A percentile compares a stretch with the other conserved stretches of the same genome.
Evolutionary conservation across 2,329 filamentous ascomycete species (phyloP).

Genomic region (Phyllosticta ampelicida): DNA sequence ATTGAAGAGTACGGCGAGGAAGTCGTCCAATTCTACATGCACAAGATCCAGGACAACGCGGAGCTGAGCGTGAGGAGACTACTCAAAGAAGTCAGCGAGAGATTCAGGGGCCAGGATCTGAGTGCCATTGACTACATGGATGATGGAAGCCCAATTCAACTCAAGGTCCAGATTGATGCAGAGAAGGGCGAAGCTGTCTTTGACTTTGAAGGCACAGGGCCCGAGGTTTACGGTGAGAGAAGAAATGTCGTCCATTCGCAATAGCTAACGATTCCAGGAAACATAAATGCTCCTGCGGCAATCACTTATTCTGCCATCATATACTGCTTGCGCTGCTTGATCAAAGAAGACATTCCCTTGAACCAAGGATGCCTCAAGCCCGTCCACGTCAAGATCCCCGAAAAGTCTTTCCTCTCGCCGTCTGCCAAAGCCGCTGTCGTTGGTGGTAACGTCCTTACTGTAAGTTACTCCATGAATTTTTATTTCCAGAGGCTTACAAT

Average conservation of each 20-base stretch:
- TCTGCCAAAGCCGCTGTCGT: constrained; percentile 70
- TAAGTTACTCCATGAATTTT: background rate
- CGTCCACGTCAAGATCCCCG: constrained; percentile 63
- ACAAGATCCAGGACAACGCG: constrained; percentile 69
- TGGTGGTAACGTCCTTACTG: constrained; percentile 69
- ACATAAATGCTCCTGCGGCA: constrained; percentile 71
- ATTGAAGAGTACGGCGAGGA: constrained; percentile 69
- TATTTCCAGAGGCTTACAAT: background rate
- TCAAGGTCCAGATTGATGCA: constrained; percentile 65
- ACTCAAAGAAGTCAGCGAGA: constrained; percentile 58
- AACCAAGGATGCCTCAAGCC: constrained; percentile 78
- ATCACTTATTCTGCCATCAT: constrained; percentile 79
- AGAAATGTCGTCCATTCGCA: background rate
- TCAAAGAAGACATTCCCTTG: constrained; percentile 70
- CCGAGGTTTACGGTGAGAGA: constrained; percentile 57
- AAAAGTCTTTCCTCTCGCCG: constrained; percentile 62
- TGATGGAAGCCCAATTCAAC: constrained; percentile 66
- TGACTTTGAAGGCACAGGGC: constrained; percentile 67
- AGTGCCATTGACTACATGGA: constrained; percentile 77
- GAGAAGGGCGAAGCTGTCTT: constrained; percentile 67
- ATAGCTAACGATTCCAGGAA: constrained; percentile 32
- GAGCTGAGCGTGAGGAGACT: constrained; percentile 64
- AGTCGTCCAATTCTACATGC: constrained; percentile 76
- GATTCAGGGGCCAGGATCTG: constrained; percentile 60
- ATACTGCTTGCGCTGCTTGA: constrained; percentile 72